Percentiles rank a stretch among this genome's conserved stretches.
Evolutionary conservation across 2,329 filamentous ascomycete genomes (phyloP).

Genomic region (Fonsecaea pedrosoi): DNA sequence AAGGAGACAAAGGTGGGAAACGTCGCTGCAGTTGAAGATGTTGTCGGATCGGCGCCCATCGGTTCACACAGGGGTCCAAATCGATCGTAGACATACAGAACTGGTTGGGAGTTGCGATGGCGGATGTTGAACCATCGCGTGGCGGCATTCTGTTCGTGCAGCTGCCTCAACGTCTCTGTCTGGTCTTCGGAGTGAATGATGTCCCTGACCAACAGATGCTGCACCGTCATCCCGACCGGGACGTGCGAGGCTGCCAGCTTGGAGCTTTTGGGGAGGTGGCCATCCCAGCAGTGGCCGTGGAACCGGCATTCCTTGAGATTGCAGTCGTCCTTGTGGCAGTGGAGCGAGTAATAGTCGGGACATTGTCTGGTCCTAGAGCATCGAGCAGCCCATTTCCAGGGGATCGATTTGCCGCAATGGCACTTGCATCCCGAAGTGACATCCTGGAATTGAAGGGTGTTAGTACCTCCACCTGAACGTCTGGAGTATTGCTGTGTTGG

Average conservation of each 20-base stretch:
- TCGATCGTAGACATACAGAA: constrained; percentile 17
- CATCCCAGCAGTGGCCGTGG: constrained; percentile 16
- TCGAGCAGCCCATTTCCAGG: constrained; percentile 15
- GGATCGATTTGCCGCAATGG: constrained; percentile 1
- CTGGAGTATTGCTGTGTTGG: not conserved
- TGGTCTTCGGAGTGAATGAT: constrained; percentile 14
- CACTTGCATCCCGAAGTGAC: constrained; percentile 9
- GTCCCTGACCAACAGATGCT: constrained; percentile 14
- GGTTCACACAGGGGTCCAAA: constrained; percentile 12
- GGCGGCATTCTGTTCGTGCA: constrained; percentile 15
- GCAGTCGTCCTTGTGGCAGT: constrained; percentile 17
- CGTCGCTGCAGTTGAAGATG: not conserved
- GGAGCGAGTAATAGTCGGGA: constrained; percentile 16
- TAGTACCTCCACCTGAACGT: not conserved
- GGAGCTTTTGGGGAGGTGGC: constrained; percentile 9
- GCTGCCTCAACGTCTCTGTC: constrained; percentile 1
- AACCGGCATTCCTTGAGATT: constrained; percentile 11
- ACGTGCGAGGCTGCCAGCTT: constrained; percentile 6
- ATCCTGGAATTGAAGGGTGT: not conserved
- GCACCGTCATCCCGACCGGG: constrained; percentile 2
- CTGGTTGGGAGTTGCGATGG: constrained; percentile 15
- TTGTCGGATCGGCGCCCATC: not conserved
- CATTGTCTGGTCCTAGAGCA: constrained; percentile 21
- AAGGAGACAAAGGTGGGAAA: constrained; percentile 19
- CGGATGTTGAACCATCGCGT: constrained; percentile 22